These are phyloP conservation scores for Cladosporium sp. DNA, from an alignment of 2,329 filamentous ascomycete species.

Conservation along the genomic window DNA sequence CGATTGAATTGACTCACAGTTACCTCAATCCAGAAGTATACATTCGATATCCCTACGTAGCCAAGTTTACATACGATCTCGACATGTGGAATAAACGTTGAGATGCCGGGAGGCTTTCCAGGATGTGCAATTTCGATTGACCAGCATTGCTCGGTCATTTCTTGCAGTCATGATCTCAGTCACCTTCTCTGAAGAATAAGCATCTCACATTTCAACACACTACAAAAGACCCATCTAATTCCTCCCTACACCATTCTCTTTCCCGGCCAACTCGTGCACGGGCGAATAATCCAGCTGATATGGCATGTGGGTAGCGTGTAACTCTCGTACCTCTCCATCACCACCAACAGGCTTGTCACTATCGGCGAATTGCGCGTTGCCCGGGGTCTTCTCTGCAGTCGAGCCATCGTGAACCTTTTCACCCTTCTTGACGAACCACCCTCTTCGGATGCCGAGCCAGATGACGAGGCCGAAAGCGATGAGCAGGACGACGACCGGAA, in stretches of 20 bases:
- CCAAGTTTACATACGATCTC: too few species aligned
- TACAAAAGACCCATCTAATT: background rate
- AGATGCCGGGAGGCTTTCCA: too few species aligned
- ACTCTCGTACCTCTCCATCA: background rate
- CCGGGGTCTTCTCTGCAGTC: background rate
- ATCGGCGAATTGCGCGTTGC: background rate
- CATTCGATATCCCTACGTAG: too few species aligned
- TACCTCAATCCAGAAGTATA: too few species aligned
- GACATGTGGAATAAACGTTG: too few species aligned
- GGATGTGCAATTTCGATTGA: too few species aligned
- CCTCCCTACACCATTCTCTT: background rate
- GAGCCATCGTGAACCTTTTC: background rate
- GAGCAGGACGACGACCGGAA: constrained; percentile 9
- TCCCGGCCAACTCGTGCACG: constrained; percentile 4
- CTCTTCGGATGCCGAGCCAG: constrained; percentile 7
- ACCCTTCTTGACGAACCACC: constrained; percentile 11
- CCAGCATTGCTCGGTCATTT: too few species aligned
- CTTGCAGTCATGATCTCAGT: too few species aligned
- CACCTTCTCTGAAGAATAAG: too few species aligned
- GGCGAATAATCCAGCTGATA: background rate
- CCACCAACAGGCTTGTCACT: background rate
- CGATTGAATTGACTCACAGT: too few species aligned
- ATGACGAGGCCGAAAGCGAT: constrained; percentile 7
- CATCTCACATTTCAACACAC: too few species aligned
- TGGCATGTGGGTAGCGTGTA: background rate